These are phyloP conservation scores for Scedosporium boydii DNA, from an alignment of 2,329 filamentous ascomycete species.

Conservation along the genomic window DNA sequence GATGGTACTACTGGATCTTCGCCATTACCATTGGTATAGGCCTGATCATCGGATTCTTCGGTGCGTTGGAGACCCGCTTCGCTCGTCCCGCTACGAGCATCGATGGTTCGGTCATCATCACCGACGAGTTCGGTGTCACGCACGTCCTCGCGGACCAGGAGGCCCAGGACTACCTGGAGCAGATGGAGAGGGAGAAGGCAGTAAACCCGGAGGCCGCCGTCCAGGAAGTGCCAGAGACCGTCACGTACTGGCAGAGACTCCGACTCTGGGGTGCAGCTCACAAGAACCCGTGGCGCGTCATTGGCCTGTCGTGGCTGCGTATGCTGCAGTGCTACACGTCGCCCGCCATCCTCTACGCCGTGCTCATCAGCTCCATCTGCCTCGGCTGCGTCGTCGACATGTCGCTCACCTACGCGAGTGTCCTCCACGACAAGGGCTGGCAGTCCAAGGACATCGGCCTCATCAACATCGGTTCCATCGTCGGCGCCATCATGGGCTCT, in stretches of 20 bases:
- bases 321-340: constrained; percentile 17
- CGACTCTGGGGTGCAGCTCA: constrained; percentile 15
- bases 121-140: constrained; percentile 28
- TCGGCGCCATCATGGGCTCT: constrained; percentile 26
- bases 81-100: constrained; percentile 21
- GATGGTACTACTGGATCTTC: constrained; percentile 32
- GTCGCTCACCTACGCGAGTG: constrained; percentile 25
- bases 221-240: not conserved
- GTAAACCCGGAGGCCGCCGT: not conserved
- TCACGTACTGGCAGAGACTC: constrained; percentile 19
- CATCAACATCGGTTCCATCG: constrained; percentile 37
- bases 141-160: constrained; percentile 21
- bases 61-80: constrained; percentile 29
- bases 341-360: constrained; percentile 26
- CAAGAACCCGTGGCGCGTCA: constrained; percentile 9
- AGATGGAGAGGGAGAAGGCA: not conserved
- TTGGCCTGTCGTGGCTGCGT: constrained; percentile 10
- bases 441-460: constrained; percentile 25
- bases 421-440: constrained; percentile 25
- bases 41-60: constrained; percentile 25
- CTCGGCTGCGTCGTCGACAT: constrained; percentile 27
- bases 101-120: constrained; percentile 24
- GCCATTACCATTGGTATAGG: constrained; percentile 23
- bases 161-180: constrained; percentile 15
- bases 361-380: constrained; percentile 24